Conservation (phyloP, 495 filamentous ascomycete species). For the Xylaria palmicola region DNA sequence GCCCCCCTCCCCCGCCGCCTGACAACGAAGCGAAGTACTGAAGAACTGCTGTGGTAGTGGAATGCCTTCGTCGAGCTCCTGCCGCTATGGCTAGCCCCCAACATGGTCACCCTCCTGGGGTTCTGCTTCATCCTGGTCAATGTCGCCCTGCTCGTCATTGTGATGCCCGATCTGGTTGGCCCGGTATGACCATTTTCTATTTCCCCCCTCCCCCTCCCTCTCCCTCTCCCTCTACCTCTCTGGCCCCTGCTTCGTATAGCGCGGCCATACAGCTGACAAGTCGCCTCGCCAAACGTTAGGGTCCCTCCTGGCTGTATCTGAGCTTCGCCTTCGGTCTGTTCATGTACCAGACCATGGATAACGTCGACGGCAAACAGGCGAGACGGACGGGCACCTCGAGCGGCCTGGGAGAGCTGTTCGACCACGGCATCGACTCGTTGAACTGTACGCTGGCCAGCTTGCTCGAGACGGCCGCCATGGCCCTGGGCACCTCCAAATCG, state of each 20-base stretch:
- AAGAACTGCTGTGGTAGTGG: slow-evolving; percentile 62
- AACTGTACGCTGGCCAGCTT: slow-evolving; percentile 93
- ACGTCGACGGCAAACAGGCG: slow-evolving; percentile 97
- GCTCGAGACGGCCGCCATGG: slow-evolving; percentile 88
- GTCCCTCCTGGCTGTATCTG: slow-evolving; percentile 88
- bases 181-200: slow-evolving; percentile 56
- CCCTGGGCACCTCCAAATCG: slow-evolving; percentile 72
- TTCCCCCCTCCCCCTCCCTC: background rate
- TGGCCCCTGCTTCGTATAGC: too few species aligned
- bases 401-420: slow-evolving; percentile 92
- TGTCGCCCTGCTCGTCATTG: slow-evolving; percentile 73
- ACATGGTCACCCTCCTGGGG: slow-evolving; percentile 93
- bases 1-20: slow-evolving; percentile 10
- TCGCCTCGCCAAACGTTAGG: slow-evolving; percentile 46
- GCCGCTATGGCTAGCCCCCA: slow-evolving; percentile 94
- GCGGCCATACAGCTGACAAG: background rate
- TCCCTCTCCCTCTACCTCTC: too few species aligned
- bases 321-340: slow-evolving; percentile 92
- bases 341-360: slow-evolving; percentile 99
- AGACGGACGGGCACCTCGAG: slow-evolving; percentile 92
- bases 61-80: slow-evolving; percentile 92
- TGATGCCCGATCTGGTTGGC: slow-evolving; percentile 88
- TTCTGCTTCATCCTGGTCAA: slow-evolving; percentile 93
- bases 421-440: slow-evolving; percentile 96
- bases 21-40: slow-evolving; percentile 22